Conservation (phyloP, 2,329 filamentous ascomycete genomes). For the Hypoxylon sp. region DNA sequence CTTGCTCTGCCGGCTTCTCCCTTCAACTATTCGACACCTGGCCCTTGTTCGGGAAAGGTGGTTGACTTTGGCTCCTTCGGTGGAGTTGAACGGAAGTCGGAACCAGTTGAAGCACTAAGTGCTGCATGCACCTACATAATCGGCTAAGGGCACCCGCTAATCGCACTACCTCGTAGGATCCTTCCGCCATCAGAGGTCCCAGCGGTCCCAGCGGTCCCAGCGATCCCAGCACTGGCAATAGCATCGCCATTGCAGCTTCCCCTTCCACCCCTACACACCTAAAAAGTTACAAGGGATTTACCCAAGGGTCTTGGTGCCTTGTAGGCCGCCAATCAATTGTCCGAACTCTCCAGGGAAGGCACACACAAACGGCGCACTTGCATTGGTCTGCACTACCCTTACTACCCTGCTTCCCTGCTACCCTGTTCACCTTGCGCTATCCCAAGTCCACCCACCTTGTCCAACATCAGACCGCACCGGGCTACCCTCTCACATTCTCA, state of each 20-base stretch:
- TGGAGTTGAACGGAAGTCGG: slow-evolving; percentile 42
- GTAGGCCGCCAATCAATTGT: slow-evolving; percentile 40
- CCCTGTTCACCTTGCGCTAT: slow-evolving; percentile 39
- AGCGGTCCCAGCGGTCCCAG: neutral
- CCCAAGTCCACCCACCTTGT: slow-evolving; percentile 27
- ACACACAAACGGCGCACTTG: slow-evolving; percentile 43
- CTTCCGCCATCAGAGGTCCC: slow-evolving; percentile 13
- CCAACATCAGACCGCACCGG: slow-evolving; percentile 24
- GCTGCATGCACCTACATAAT: slow-evolving; percentile 36
- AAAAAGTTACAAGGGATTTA: slow-evolving; percentile 33
- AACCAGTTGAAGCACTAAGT: slow-evolving; percentile 22
- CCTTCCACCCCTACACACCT: slow-evolving; percentile 1
- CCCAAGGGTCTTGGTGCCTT: slow-evolving; percentile 36
- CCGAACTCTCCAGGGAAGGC: slow-evolving; percentile 33
- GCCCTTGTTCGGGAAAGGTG: slow-evolving; percentile 34
- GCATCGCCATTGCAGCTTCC: slow-evolving; percentile 13
- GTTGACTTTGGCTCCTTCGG: slow-evolving; percentile 30
- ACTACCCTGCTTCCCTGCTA: slow-evolving; percentile 24
- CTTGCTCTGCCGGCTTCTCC: slow-evolving; percentile 33
- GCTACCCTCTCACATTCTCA: slow-evolving; percentile 18
- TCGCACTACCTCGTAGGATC: slow-evolving; percentile 16
- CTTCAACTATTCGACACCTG: slow-evolving; percentile 37
- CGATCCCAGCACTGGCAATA: slow-evolving; percentile 2
- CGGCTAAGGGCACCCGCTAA: slow-evolving; percentile 36
- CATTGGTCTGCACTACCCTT: slow-evolving; percentile 37